Evolutionary conservation across 345 rosid genomes (phyloP), one percentile per base, ranked within the genome.

Genomic region (Rubroshorea leprosula): DNA sequence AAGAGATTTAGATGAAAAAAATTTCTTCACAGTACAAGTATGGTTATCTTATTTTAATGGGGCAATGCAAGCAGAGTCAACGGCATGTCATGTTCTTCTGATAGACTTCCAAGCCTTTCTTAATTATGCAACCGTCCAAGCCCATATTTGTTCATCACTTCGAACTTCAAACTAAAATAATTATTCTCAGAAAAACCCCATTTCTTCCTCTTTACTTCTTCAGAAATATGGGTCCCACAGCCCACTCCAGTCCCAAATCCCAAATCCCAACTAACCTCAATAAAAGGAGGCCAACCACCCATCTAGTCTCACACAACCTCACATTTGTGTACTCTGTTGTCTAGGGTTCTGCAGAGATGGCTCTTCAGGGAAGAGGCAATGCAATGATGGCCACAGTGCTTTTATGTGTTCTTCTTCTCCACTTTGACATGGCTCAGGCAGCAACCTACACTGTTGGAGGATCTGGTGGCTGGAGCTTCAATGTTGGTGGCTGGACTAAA

Each of bases 311-410:
- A 23, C 58, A 48, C 14, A 13, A 51, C 9, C 6, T 45, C 52
- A n/a, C n/a, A n/a, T 14, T 21, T 15, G 38, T 10, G 16, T 49
- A 5, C 46, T 51, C 35, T 1, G 20, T 49, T 27, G 7, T 19
- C 16, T 15, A 5, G 6, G 14, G 23, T 58, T 27, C 14, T 49
- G 29, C 16, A 16, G 13, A 7, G 19, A 78, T 74, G 76, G 72
- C 1, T 12, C 29, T 56, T 9, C 39, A 56, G 82, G 80, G 78
- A 80, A 74, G 74, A 80, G 72, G 80, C 80, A 77, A 73, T 78
- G 86, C 86, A 66, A 18, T 56, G 60, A 22, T 38, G 9, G 58
- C 55, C 21, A 22, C 53, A 3, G 55, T 71, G 53, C 0, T 70
- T 55, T 23, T 78, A 25, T 43, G 65, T 65, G 25, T 75, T 71